Evolutionary conservation across 805 yeast genomes (phyloP).

Genomic region (Candida maesae): DNA sequence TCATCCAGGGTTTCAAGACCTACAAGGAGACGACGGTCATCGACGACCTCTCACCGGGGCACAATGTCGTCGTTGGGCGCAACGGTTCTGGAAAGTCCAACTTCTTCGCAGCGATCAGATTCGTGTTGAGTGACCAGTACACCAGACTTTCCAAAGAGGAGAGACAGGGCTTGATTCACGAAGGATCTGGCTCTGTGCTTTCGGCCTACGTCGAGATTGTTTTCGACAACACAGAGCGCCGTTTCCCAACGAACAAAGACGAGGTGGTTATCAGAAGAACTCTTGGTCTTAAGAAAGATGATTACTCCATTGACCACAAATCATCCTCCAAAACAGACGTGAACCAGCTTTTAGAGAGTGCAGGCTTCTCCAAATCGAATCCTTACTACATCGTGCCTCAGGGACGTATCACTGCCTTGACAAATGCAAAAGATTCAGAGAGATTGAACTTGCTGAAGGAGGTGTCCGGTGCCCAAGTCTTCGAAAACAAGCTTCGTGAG

Average conservation of each 20-base stretch:
- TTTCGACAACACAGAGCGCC: constrained; percentile 73
- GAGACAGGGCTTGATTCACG: constrained; percentile 82
- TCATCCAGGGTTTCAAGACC: constrained; percentile 91
- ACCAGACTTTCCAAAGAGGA: constrained; percentile 82
- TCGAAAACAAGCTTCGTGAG: constrained; percentile 76
- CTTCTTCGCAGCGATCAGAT: constrained; percentile 91
- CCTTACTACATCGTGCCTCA: constrained; percentile 98
- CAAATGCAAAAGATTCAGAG: constrained; percentile 85
- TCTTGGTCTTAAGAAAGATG: constrained; percentile 90
- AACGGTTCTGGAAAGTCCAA: constrained; percentile 98
- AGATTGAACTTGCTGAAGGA: constrained; percentile 77
- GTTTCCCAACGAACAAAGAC: constrained; percentile 53
- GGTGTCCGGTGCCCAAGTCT: constrained; percentile 92
- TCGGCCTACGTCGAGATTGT: constrained; percentile 90
- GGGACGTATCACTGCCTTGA: constrained; percentile 82
- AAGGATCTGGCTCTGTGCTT: constrained; percentile 86
- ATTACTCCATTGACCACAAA: constrained; percentile 77
- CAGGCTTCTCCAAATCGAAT: constrained; percentile 86
- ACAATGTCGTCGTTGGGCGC: constrained; percentile 85
- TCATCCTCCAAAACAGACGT: constrained; percentile 78
- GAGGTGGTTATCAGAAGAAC: constrained; percentile 81
- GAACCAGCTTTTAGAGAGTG: constrained; percentile 78
- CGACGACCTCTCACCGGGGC: constrained; percentile 72
- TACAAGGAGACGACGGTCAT: constrained; percentile 79
- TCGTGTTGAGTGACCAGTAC: constrained; percentile 87